Percentiles rank a stretch among this genome's conserved stretches.
phyloP scores from a whole-genome alignment of 1,284 basidiomycete genomes.

The Erythrobasidium hasegawianum region DNA sequence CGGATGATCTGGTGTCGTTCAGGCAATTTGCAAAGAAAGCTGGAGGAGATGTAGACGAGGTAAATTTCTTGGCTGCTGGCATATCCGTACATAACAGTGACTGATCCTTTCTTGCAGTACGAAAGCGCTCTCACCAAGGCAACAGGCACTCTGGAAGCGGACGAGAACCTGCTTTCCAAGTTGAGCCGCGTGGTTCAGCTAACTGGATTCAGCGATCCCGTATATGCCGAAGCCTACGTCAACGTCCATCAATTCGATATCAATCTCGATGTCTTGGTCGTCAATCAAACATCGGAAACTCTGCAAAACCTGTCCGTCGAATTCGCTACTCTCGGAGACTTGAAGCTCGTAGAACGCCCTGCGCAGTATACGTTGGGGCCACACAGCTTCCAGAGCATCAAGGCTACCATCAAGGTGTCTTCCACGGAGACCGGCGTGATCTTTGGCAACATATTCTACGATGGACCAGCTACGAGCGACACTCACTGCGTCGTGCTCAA shows the following conservation, averaged over 20 bases:
- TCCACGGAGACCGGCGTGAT: constrained; percentile 98
- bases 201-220: constrained; percentile 96
- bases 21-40: constrained; percentile 91
- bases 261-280: constrained; percentile 87
- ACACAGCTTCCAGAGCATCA: constrained; percentile 97
- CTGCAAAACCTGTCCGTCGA: constrained; percentile 95
- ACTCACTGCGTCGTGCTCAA: constrained; percentile 80
- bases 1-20: constrained; percentile 89
- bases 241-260: constrained; percentile 99
- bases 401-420: constrained; percentile 96
- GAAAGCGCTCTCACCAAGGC: constrained; percentile 85
- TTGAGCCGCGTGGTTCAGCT: constrained; percentile 91
- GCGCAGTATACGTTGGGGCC: constrained; percentile 88
- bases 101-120: constrained; percentile 57
- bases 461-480: constrained; percentile 71
- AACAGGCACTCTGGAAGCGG: constrained; percentile 71
- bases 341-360: constrained; percentile 95
- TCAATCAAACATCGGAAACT: constrained; percentile 93
- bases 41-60: constrained; percentile 72
- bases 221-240: constrained; percentile 97
- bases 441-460: constrained; percentile 95
- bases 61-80: too few relatives aligned
- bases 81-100: too few relatives aligned
- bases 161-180: constrained; percentile 95
- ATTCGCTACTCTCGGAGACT: constrained; percentile 93